Base-by-base conservation (phyloP, 768 basidiomycete species). In the Phaeolepiota aurea region DNA sequence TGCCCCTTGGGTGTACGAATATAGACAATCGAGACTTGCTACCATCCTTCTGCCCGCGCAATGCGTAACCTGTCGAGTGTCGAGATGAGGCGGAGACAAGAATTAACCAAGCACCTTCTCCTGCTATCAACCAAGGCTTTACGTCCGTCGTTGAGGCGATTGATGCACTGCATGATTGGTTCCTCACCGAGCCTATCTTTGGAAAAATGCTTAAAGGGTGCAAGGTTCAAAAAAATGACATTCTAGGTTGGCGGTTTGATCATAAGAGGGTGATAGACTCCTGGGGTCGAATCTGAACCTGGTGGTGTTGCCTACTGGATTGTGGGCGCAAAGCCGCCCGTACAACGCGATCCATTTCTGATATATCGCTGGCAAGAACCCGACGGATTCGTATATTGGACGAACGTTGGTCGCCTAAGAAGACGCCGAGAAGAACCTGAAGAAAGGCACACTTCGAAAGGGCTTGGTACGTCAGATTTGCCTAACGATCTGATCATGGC, bases 111-210 rank as follows among this genome's bases (percentile, higher is more conserved):
- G 63, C 68, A 66, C 32, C 63, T 82, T 20, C 78, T 81, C 47
- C 71, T 3, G 58, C 73, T 2, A 81, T 96, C 57, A 82, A 89
- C 61, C 72, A 81, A 44, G 88, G 89, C 12, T 79, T 94, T 57
- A 55, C 54, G 34, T 69, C 74, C 0, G 69, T 77, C 38, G 77
- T 82, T 19, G 87, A 90, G 60, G 62, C 80, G 41, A 71, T 98
- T 51, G 89, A 91, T 51, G 92, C 54, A 75, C 91, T 43, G 81
- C 83, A 91, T 50, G 92, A 98, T 57, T 86, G 85, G 34, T 92
- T 93, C 5, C 82, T 81, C 53, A 93, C 91, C 0, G 82, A 83
- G 64, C 58, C 71, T 30, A 75, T 81, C 44, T 79, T 89, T 57
- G 87, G 79, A 10, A 65, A 76, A 44, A 77, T 94, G 65, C 61